Base-by-base conservation (phyloP, 257 asterid species). In the Salvia hispanica region DNA sequence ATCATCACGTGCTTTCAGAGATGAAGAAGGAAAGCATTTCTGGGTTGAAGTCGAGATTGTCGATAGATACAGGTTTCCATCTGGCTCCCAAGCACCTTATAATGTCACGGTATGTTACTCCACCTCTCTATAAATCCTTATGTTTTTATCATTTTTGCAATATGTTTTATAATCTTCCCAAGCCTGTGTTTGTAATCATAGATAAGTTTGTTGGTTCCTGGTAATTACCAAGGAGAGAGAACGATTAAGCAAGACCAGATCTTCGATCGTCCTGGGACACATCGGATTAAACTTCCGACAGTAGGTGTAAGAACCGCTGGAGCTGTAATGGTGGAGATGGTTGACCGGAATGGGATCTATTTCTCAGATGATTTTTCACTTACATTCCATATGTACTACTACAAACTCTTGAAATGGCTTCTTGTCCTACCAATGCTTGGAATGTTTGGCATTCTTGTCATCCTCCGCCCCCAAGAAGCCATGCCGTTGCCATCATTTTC, bases 401-500 rank as follows among this genome's bases (percentile, higher is more conserved):
- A 87, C 75, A 94, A 89, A 63, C 85, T 91, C 72, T 73, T 94
- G 85, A 94, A 94, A 73, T 94, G 98, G 99, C 88, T 94, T 65
- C 83, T 89, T 25, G 91, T 89, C 62, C 96, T 94, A 65, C 99
- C 99, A 8, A 94, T 94, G 99, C 90, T 94, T 7, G 99, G 96
- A 58, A 87, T 91, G 96, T 94, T 94, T 43, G 96, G 92, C 34
- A 76, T 94, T 47, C 95, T 94, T 9, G 93, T 94, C 67, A 88
- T 94, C 66, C 82, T 89, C 44, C 98, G 94, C 28, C 98, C 99
- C 0, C 98, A 91, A 46, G 99, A 89, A 57, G 89, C 84, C 81
- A 81, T 85, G 93, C 99, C 98, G 3, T 76, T 94, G 82, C 99
- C 99, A 65, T 89, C 98, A 34, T 94, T 94, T 79, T 91, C 99